A percentile compares a stretch with the other conserved stretches of the same genome.
These are phyloP conservation scores for Mimosa pudica DNA, from an alignment of 306 rosid species.

Conservation along the genomic window DNA sequence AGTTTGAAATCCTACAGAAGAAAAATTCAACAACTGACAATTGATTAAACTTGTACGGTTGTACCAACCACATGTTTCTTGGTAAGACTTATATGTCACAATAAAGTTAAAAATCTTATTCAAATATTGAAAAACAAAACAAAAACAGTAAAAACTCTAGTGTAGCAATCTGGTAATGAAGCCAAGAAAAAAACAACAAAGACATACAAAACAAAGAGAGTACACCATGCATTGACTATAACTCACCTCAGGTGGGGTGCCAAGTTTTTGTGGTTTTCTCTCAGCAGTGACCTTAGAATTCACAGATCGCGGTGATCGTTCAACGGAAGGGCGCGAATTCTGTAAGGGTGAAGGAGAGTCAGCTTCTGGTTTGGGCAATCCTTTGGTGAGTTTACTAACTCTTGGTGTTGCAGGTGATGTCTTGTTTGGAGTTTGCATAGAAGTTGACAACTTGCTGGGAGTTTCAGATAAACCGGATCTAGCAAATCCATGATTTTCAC, in stretches of 20 bases:
- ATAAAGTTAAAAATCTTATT: constrained; percentile 18
- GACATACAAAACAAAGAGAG: neutral
- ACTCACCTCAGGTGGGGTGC: constrained; percentile 84
- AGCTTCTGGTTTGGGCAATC: constrained; percentile 68
- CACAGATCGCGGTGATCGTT: constrained; percentile 76
- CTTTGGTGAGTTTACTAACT: constrained; percentile 67
- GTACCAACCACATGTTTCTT: constrained; percentile 5
- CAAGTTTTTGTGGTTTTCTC: constrained; percentile 66
- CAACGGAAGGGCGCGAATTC: constrained; percentile 66
- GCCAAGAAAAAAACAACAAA: neutral
- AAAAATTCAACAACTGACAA: constrained; percentile 20
- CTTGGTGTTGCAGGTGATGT: constrained; percentile 83
- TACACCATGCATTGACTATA: constrained; percentile 16
- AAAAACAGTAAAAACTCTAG: constrained; percentile 2
- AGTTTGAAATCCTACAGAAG: neutral
- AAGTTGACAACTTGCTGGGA: constrained; percentile 26
- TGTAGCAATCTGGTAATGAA: constrained; percentile 5
- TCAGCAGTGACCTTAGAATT: constrained; percentile 62
- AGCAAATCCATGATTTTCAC: constrained; percentile 44
- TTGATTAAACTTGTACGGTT: constrained; percentile 21
- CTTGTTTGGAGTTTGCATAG: constrained; percentile 62
- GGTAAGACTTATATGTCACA: neutral
- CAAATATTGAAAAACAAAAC: constrained; percentile 18
- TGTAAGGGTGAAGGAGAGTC: constrained; percentile 79
- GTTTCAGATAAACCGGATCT: constrained; percentile 77